Conservation (phyloP, 768 basidiomycete genomes). For the Leccinellum albellum region DNA sequence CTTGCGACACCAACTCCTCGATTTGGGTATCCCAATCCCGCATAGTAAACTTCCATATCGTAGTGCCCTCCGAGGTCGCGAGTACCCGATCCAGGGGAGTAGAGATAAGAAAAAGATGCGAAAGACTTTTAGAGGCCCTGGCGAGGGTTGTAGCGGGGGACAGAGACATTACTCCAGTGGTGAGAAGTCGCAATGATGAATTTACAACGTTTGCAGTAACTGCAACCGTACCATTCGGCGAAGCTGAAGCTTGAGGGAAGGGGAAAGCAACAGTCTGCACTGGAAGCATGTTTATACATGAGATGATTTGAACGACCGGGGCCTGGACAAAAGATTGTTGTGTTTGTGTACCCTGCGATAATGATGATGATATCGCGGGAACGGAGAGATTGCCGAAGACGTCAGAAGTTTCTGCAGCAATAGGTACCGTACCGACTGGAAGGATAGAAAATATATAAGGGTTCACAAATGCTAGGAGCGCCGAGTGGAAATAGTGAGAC, state of each 20-base stretch:
- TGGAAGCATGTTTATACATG: constrained; percentile 59
- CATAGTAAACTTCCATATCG: constrained; percentile 74
- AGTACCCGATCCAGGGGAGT: constrained; percentile 72
- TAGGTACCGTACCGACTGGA: constrained; percentile 59
- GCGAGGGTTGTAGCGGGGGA: constrained; percentile 36
- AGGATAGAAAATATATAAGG: constrained; percentile 78
- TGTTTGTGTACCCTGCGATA: constrained; percentile 18
- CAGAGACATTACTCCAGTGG: constrained; percentile 38
- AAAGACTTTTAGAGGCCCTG: constrained; percentile 10
- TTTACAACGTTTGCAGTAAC: constrained; percentile 20
- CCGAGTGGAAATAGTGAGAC: constrained; percentile 53
- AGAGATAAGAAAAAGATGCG: constrained; percentile 58
- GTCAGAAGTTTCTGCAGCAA: constrained; percentile 21
- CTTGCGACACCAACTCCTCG: constrained; percentile 72
- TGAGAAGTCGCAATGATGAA: constrained; percentile 61
- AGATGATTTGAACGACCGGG: constrained; percentile 65
- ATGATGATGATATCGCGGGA: constrained; percentile 8
- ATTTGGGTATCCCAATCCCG: constrained; percentile 76
- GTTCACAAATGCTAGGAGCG: constrained; percentile 55
- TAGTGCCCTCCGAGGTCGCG: constrained; percentile 66
- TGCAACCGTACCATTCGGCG: constrained; percentile 2
- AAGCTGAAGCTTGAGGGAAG: constrained; percentile 37
- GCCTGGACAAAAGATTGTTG: constrained; percentile 44
- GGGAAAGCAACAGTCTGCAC: constrained; percentile 67
- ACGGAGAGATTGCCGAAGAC: constrained; percentile 15